Percentiles rank a stretch among this genome's conserved stretches.
phyloP scores from a whole-genome alignment of 768 basidiomycete genomes.

The Phanerodontia chrysosporium region DNA sequence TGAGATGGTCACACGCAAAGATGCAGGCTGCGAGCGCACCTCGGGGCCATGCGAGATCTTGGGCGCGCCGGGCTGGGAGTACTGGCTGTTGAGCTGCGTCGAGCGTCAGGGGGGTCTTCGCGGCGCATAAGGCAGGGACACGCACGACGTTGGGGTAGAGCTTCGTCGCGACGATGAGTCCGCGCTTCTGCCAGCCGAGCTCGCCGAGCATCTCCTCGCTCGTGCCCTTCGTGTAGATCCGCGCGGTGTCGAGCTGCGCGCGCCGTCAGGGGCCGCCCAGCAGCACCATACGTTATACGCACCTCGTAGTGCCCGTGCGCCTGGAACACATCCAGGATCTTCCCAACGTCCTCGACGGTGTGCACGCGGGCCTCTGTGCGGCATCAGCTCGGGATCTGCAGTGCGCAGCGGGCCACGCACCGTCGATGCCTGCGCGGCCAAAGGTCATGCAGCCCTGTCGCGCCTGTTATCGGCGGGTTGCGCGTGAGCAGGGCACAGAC shows the following conservation, averaged over 20 bases:
- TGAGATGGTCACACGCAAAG: neutral
- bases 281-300: neutral
- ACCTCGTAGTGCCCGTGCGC: slow-evolving; percentile 54
- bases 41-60: slow-evolving; percentile 9
- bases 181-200: slow-evolving; percentile 44
- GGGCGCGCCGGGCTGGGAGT: neutral
- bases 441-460: slow-evolving; percentile 51
- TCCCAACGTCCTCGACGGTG: slow-evolving; percentile 43
- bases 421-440: slow-evolving; percentile 42
- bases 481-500: no score
- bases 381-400: neutral
- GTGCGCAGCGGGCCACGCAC: slow-evolving; percentile 12
- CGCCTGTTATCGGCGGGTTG: neutral
- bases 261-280: neutral
- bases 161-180: slow-evolving; percentile 57
- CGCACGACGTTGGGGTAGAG: slow-evolving; percentile 28
- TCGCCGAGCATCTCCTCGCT: slow-evolving; percentile 42
- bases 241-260: slow-evolving; percentile 26
- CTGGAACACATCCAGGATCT: slow-evolving; percentile 50
- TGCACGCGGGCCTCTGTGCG: slow-evolving; percentile 39
- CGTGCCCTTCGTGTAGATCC: slow-evolving; percentile 27
- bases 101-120: neutral
- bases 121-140: neutral
- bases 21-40: neutral
- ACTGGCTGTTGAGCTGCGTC: neutral